These are phyloP conservation scores for Saitozyma sp. DNA, from an alignment of 768 basidiomycete genomes.

Conservation along the genomic window DNA sequence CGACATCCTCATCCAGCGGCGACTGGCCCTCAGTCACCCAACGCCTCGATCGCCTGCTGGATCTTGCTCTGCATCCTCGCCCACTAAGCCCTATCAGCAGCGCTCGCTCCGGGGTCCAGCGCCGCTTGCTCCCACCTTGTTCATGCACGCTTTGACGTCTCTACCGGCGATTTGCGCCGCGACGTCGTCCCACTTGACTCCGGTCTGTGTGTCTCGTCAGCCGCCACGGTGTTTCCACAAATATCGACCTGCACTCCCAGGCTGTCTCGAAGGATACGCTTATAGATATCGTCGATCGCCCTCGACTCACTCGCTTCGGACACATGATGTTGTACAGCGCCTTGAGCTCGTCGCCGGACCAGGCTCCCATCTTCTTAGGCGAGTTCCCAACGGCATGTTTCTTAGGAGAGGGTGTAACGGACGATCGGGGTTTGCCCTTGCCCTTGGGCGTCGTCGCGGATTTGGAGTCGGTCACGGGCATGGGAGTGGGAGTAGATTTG, in stretches of 20 bases:
- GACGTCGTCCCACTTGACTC: constrained; percentile 29
- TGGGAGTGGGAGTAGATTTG: too few species aligned
- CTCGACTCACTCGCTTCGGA: constrained; percentile 23
- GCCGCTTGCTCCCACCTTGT: constrained; percentile 19
- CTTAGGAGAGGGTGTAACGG: constrained; percentile 2
- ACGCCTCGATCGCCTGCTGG: constrained; percentile 17
- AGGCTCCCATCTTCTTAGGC: constrained; percentile 25
- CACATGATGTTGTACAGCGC: constrained; percentile 28
- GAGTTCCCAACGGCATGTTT: not conserved
- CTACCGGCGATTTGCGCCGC: constrained; percentile 20
- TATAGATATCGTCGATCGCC: not conserved
- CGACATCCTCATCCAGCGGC: not conserved
- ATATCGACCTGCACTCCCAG: not conserved
- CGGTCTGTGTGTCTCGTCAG: constrained; percentile 17
- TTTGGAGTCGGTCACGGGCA: not conserved
- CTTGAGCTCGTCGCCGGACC: constrained; percentile 29
- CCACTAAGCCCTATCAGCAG: constrained; percentile 16
- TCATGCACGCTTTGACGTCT: constrained; percentile 28
- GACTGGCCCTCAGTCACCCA: constrained; percentile 17
- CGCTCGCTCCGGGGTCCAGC: not conserved
- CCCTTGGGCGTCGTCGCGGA: constrained; percentile 1
- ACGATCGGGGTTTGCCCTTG: constrained; percentile 1
- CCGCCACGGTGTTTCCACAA: not conserved
- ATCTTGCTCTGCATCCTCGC: constrained; percentile 28
- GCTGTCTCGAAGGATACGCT: not conserved